Evolutionary conservation across 805 yeast genomes (phyloP), one percentile per base, ranked within the genome.

Genomic region (Teunomyces kruisii): DNA sequence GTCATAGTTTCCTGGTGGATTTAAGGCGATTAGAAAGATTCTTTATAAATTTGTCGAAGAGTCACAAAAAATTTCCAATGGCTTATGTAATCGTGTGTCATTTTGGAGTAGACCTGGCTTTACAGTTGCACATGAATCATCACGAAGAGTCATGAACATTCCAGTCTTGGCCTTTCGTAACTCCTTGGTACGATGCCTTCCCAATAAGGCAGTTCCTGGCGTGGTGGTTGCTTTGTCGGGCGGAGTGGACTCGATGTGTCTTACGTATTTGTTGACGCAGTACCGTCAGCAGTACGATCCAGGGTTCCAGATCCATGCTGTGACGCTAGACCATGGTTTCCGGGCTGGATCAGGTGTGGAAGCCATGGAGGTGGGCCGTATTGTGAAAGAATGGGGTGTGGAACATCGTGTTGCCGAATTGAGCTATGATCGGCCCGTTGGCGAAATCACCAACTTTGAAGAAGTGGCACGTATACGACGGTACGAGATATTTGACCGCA

Each of bases 241-340:
- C 1, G 95, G 95, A 1, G 89, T 84, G 0, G 95, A 87, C 57
- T 86, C 94, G 1, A 81, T 86, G 81, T 82, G 86, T 10, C 59
- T 87, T 36, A 71, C 86, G 0, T 74, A 75, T 50, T 64, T 85
- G 14, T 59, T 83, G 4, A 48, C 67, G 0, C 59, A 64, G 19
- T 76, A 67, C 52, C 62, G 57, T 27, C 47, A 69, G 9, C 45
- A 42, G 3, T 42, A 64, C 39, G 54, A 62, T 6, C 56, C 65
- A 2, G 47, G 52, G 1, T 50, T 78, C 14, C 43, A 62, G 16
- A 59, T 81, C 1, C 61, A 62, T 42, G 88, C 89, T 2, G 68
- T 84, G 30, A 83, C 91, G 0, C 76, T 87, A 0, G 85, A 88
- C 58, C 95, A 87, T 56, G 65, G 68, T 12, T 68, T 79, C 39